Percentiles rank a stretch among this genome's conserved stretches.
Conservation (phyloP, 2,329 filamentous ascomycete genomes). For the Trichoderma semiorbis region DNA sequence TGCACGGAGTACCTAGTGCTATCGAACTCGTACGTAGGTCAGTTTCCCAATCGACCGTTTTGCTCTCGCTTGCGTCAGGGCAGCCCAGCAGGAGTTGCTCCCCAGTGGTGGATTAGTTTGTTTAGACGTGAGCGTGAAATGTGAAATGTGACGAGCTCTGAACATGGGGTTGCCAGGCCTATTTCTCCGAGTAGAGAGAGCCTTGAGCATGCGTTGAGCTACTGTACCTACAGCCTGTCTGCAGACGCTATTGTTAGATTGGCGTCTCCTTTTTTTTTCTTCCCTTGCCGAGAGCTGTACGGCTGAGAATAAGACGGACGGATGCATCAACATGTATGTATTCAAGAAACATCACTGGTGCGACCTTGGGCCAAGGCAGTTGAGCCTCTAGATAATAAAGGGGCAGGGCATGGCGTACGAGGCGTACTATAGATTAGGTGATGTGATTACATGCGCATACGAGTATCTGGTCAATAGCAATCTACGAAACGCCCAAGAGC, state of each 20-base stretch:
- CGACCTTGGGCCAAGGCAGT: not conserved
- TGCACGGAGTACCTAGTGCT: not conserved
- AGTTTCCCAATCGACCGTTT: not conserved
- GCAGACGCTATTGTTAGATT: not conserved
- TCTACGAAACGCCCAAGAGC: not conserved
- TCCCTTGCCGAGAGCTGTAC: not conserved
- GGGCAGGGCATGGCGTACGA: not conserved
- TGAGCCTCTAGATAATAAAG: no score
- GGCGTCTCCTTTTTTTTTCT: not conserved
- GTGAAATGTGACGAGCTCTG: not conserved
- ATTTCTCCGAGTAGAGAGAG: not conserved
- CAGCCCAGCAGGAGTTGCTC: not conserved
- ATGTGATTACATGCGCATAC: not conserved
- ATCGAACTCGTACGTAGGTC: not conserved
- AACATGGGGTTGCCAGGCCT: not conserved
- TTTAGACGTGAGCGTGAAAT: not conserved
- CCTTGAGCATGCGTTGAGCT: not conserved
- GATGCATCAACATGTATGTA: not conserved
- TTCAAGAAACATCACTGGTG: not conserved
- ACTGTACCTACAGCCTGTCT: not conserved
- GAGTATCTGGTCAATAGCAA: not conserved
- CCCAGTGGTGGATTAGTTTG: not conserved
- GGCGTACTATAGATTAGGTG: not conserved
- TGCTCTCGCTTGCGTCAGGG: not conserved
- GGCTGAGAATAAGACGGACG: not conserved